Percentiles rank a stretch among this genome's conserved stretches.
Conservation (phyloP, 768 basidiomycete genomes). For the Tulasnella sp. region DNA sequence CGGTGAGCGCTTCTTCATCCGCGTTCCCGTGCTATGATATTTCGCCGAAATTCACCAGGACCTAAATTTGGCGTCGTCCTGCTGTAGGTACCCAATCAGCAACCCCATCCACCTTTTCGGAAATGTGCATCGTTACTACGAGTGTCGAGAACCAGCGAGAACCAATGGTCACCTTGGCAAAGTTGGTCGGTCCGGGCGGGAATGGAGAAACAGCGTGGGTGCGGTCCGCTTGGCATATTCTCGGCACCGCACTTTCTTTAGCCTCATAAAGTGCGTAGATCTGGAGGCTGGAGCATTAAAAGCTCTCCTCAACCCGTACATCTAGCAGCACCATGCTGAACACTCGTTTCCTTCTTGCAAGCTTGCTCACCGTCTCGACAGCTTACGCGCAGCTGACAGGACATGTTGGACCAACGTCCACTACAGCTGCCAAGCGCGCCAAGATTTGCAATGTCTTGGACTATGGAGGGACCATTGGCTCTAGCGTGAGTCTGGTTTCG, state of each 20-base stretch:
- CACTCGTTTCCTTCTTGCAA: neutral
- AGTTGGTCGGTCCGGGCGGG: neutral
- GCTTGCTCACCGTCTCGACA: neutral
- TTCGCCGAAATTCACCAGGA: neutral
- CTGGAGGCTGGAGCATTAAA: neutral
- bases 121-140: neutral
- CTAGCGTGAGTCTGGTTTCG: slow-evolving; percentile 20
- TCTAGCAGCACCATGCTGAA: neutral
- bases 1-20: neutral
- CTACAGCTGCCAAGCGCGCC: slow-evolving; percentile 14
- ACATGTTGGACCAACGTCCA: neutral
- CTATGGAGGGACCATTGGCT: slow-evolving; percentile 30
- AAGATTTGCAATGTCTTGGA: slow-evolving; percentile 29
- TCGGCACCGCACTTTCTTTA: neutral
- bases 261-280: neutral
- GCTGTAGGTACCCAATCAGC: neutral
- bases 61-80: neutral
- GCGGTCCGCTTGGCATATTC: slow-evolving; percentile 3
- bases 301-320: neutral
- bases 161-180: neutral
- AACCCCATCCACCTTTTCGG: neutral
- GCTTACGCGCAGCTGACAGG: neutral
- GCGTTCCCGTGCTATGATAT: neutral
- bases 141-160: no score
- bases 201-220: neutral